These are phyloP conservation scores for Syncephalastrum racemosum DNA, from an alignment of 371 early-diverging fungal species.

Conservation along the genomic window DNA sequence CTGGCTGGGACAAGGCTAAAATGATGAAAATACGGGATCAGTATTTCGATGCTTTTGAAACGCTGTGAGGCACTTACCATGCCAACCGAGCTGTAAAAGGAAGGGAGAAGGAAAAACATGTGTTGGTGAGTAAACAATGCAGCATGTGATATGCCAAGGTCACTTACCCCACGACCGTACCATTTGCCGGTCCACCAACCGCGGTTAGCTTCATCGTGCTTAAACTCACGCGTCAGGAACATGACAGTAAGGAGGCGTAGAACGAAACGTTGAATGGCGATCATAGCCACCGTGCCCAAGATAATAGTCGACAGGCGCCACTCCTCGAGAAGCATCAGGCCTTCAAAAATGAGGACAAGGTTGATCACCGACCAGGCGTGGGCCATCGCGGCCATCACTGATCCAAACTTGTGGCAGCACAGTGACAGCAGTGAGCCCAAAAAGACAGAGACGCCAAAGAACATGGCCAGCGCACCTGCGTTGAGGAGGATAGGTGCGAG, in stretches of 20 bases:
- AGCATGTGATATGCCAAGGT: constrained; percentile 6
- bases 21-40: constrained; percentile 13
- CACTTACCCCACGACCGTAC: constrained; percentile 78
- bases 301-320: constrained; percentile 63
- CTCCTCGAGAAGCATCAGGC: constrained; percentile 68
- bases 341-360: constrained; percentile 60
- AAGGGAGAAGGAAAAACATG: not conserved
- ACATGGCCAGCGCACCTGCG: constrained; percentile 62
- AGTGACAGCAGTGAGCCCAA: constrained; percentile 66
- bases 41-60: not conserved
- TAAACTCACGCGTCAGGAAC: constrained; percentile 80
- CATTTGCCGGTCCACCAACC: constrained; percentile 94
- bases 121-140: not conserved
- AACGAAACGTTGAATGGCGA: constrained; percentile 68
- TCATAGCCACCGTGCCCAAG: constrained; percentile 67
- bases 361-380: constrained; percentile 68
- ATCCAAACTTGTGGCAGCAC: constrained; percentile 71
- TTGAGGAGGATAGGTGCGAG: constrained; percentile 76
- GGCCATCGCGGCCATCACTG: constrained; percentile 68
- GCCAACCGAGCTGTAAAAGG: constrained; percentile 43
- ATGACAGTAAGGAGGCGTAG: constrained; percentile 68
- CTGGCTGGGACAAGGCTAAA: constrained; percentile 66
- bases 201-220: constrained; percentile 77
- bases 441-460: constrained; percentile 71
- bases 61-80: constrained; percentile 22